Base-by-base conservation (phyloP, 352 stramenopile genomes). In the Phytopythium sindhum region DNA sequence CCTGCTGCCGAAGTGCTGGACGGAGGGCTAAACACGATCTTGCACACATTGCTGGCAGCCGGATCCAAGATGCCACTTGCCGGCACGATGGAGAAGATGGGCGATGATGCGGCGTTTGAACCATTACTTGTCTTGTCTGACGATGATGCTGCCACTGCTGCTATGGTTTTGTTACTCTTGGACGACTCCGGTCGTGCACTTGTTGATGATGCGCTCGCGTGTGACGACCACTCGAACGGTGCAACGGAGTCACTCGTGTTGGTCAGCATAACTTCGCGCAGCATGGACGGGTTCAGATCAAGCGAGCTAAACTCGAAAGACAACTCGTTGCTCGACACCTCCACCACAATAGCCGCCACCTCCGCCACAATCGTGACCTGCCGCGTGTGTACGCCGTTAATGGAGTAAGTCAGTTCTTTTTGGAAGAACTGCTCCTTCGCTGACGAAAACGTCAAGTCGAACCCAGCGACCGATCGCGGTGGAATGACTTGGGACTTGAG, bases 191-290 rank as follows among this genome's bases (percentile, higher is more conserved):
- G 76, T 4, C 79, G 69, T 67, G 14, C 74, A 39, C 35, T 69
- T 17, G 15, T 57, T 4, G 29, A 9, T 7, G 15, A 17, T 12
- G 14, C 3, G 19, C 0, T 39, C 17, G 31, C 19, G 28, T 15
- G 19, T 14, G 35, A 29, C 10, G 31, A 81, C 95, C 94, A 98
- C 17, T 72, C 33, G 63, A 97, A 98, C 7, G 89, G 72, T 9
- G 92, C 94, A 10, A 77, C 63, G 0, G 89, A 95, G 44, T 98
- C 96, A 47, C 93, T 96, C 2, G 91, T 93, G 68, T 98, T 98
- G 0, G 78, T 91, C 29, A 98, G 63, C 11, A 77, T 67, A 1
- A 98, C 60, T 6, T 92, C 78, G 28, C 85, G 70, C 23, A 72
- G 56, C 53, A 96, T 75, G 0, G 70, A 77, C 0, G 76, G 61